Base-by-base conservation (phyloP, 1,284 basidiomycete species). In the Porodaedalea pini region DNA sequence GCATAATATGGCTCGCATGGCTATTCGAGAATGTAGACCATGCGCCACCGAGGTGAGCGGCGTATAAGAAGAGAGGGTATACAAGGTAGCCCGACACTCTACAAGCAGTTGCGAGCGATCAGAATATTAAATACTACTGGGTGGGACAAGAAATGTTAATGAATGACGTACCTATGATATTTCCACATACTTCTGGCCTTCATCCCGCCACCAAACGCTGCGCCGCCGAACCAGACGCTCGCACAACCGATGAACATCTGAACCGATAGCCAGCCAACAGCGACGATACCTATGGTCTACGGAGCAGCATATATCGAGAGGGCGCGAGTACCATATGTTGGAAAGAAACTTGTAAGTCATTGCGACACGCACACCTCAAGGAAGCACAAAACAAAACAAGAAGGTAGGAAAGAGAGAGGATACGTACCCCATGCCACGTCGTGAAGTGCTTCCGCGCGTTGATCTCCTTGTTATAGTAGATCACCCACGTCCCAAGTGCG, bases 121-220 rank as follows among this genome's bases (percentile, higher is more conserved):
- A 25, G 45, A 8, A 49, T 31, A 47, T 40, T 48, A 4, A 51
- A 36, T 40, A 21, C 53, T 27, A 54, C 37, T 44, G 39, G 56
- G 41, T 29, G 23, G 37, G 25, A 11, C 6, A 31, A 40, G 41
- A 27, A 41, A 40, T 25, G 54, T 55, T 7, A 32, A 23, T 25
- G 55, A 36, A 32, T 4, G 25, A 64, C 70, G 50, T 61, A 84
- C 86, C 87, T 74, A 64, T 90, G 87, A 61, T 88, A 89, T 66
- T 88, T 89, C 85, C 86, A 89, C n/a, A 88, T 52, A 0, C 71
- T 65, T 66, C 87, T 90, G 23, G 86, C 85, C 68, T 78, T 82
- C 53, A 74, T 69, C 17, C 81, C 82, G 2, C 86, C 86, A 15
- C 86, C 86, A 64, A 88, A 85, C 0, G 76, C 72, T 8, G 72